Base-by-base conservation (phyloP, 768 basidiomycete species). In the Exsudoporus frostii region DNA sequence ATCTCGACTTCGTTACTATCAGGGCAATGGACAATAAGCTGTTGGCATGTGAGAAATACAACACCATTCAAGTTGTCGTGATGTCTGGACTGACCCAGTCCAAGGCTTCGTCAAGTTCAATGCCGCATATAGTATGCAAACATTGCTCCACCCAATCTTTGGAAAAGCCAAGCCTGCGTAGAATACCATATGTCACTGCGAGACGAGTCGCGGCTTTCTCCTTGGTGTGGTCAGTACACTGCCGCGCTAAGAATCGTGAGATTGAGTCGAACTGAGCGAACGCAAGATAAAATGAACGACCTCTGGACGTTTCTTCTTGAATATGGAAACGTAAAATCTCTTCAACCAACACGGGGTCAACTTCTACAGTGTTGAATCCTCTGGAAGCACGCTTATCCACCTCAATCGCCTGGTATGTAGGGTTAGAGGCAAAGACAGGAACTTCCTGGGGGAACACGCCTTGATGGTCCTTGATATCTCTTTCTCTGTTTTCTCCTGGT, bases 401-500 rank as follows among this genome's bases (percentile, higher is more conserved):
- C 58, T 95, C 92, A 48, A 96, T 83, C 24, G 79, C 74, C 95
- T 59, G 51, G 34, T 34, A 27, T 17, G 20, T 19, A 25, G 8
- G 7, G 33, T 65, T 13, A 55, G 48, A 10, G 13, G 7, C 3
- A 39, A n/a, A 17, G 30, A 41, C n/a, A 39, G 37, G 13, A 32
- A 20, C 14, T 10, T 30, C 10, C 32, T 15, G 6, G 17, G 24
- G 7, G 24, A 46, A 54, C 64, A 38, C 60, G 88, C 95, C 84
- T 90, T 90, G 57, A 89, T 55, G 10, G 81, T 73, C 52, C 85
- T 79, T 5, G 75, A 70, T 51, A 95, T 82, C 62, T 97, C 96
- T 67, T 85, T 93, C 68, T 96, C 91, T 6, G 82, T 88, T 65
- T 85, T 93, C 19, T 95, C 92, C 63, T 96, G 92, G 44, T 87